Percentiles rank a stretch among this genome's conserved stretches.
Evolutionary conservation across 2,329 filamentous ascomycete species (phyloP).

Genomic region (Diaporthe helianthi): DNA sequence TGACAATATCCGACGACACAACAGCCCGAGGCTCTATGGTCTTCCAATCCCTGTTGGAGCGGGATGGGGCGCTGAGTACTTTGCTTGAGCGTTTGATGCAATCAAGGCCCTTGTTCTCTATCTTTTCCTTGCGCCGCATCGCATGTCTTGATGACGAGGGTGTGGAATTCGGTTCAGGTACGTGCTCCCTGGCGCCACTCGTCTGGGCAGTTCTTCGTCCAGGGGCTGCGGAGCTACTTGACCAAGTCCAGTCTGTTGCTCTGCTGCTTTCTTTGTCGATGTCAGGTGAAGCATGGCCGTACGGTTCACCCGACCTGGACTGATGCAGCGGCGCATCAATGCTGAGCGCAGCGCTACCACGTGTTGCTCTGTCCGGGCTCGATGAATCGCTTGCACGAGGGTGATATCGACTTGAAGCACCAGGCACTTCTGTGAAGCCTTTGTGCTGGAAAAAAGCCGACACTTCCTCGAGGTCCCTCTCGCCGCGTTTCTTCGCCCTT

Average conservation of each 20-base stretch:
- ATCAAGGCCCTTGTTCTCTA: slow-evolving; percentile 16
- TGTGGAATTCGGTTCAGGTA: background rate
- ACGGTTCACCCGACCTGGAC: background rate
- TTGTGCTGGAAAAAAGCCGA: slow-evolving; percentile 46
- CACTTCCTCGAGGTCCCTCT: slow-evolving; percentile 46
- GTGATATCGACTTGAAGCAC: slow-evolving; percentile 29
- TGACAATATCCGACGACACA: background rate
- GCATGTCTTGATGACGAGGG: background rate
- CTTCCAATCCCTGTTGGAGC: background rate
- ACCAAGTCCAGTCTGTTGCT: slow-evolving; percentile 38
- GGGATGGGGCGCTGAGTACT: too few species aligned
- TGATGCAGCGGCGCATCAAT: background rate
- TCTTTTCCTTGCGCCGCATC: slow-evolving; percentile 4
- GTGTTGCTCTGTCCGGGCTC: slow-evolving; percentile 3
- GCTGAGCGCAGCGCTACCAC: background rate
- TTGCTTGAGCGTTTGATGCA: background rate
- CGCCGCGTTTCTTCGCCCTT: slow-evolving; percentile 40
- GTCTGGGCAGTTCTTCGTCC: too few species aligned
- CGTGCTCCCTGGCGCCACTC: background rate
- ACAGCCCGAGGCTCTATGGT: background rate
- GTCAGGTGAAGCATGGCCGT: background rate
- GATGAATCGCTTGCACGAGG: slow-evolving; percentile 5
- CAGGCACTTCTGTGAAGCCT: background rate
- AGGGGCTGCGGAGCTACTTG: slow-evolving; percentile 32
- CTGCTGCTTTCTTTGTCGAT: slow-evolving; percentile 13